Conservation (phyloP, 768 basidiomycete species). For the Suillus fuscotomentosus region DNA sequence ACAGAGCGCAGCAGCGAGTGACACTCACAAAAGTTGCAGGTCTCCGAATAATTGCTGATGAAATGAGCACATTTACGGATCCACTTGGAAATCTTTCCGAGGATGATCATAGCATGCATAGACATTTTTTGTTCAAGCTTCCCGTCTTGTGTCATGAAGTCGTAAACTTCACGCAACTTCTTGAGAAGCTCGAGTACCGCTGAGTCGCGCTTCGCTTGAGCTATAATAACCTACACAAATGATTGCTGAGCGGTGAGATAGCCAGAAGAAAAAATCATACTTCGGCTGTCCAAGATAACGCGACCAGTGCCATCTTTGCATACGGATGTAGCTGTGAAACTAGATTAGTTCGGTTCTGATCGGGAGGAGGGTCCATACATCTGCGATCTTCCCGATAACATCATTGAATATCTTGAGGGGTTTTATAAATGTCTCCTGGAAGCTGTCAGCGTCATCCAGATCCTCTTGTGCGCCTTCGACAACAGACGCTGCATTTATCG, state of each 20-base stretch:
- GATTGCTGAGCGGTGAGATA: background rate
- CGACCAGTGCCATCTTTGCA: slow-evolving; percentile 2
- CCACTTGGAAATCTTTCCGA: slow-evolving; percentile 1
- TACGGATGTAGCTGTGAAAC: slow-evolving; percentile 6
- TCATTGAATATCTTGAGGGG: slow-evolving; percentile 2
- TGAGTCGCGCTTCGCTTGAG: background rate
- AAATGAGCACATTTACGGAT: slow-evolving; percentile 7
- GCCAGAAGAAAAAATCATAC: background rate
- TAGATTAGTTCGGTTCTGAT: background rate
- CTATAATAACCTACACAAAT: background rate
- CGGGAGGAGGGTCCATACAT: background rate
- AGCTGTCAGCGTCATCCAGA: background rate
- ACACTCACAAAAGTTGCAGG: slow-evolving; percentile 7
- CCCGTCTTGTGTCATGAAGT: background rate
- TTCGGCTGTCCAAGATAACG: background rate
- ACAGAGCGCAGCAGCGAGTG: background rate
- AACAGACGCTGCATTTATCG: background rate
- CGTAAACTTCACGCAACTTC: slow-evolving; percentile 1
- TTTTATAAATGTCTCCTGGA: background rate
- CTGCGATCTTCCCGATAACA: background rate
- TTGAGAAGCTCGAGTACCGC: background rate
- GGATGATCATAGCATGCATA: background rate
- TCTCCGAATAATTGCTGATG: slow-evolving; percentile 6
- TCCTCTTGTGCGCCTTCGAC: background rate
- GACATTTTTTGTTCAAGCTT: background rate